A percentile compares a stretch with the other conserved stretches of the same genome.
Conservation (phyloP, 179 eudicot genomes). For the Beta lomatogona region DNA sequence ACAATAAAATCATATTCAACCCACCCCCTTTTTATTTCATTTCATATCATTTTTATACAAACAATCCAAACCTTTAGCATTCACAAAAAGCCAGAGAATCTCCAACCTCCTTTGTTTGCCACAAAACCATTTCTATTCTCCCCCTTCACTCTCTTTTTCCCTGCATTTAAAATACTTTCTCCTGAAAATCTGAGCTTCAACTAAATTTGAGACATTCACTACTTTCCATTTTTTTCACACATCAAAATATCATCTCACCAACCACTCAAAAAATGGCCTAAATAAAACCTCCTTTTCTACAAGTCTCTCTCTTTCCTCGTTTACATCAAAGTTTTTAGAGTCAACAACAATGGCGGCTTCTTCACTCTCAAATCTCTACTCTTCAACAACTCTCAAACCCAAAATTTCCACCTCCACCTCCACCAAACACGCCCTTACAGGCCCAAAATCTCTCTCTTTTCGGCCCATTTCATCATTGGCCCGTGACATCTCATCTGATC, state of each 20-base stretch:
- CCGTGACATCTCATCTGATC: slow-evolving; percentile 41
- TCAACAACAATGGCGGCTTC: slow-evolving; percentile 47
- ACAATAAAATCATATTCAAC: neutral
- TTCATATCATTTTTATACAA: neutral
- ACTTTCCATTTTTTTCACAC: slow-evolving; percentile 5
- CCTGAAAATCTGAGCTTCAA: neutral
- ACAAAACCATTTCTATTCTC: neutral
- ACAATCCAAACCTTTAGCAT: slow-evolving; percentile 8
- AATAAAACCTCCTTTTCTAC: neutral
- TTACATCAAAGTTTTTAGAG: slow-evolving; percentile 22
- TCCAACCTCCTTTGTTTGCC: neutral
- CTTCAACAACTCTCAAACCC: slow-evolving; percentile 42
- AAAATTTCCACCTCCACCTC: slow-evolving; percentile 19
- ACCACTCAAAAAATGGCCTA: slow-evolving; percentile 5
- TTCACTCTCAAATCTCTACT: slow-evolving; percentile 52
- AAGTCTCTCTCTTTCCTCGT: slow-evolving; percentile 15
- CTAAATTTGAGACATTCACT: neutral
- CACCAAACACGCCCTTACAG: slow-evolving; percentile 26
- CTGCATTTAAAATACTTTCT: neutral
- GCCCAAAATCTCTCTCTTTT: slow-evolving; percentile 29
- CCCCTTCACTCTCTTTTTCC: neutral
- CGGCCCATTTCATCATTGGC: slow-evolving; percentile 44
- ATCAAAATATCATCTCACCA: slow-evolving; percentile 14
- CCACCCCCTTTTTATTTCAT: slow-evolving; percentile 13
- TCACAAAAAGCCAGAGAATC: slow-evolving; percentile 27